Conservation (phyloP, 805 yeast species). For the Jamesozyma lodderae region DNA sequence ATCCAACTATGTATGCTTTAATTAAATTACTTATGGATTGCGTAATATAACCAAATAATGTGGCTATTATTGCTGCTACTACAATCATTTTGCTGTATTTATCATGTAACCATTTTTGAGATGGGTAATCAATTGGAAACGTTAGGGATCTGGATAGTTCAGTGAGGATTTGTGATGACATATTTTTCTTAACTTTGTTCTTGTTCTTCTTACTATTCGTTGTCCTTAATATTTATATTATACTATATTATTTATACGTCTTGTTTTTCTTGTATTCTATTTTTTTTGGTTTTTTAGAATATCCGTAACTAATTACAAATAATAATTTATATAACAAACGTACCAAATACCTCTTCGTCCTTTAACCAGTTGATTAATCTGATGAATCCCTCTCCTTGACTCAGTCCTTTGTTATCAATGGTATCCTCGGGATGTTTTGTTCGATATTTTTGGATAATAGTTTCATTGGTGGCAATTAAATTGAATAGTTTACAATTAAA, state of each 20-base stretch:
- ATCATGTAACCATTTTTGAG: constrained; percentile 20
- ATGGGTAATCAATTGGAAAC: constrained; percentile 30
- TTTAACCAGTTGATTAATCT: constrained; percentile 17
- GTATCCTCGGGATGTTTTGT: neutral
- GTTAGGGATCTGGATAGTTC: constrained; percentile 21
- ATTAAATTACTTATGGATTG: constrained; percentile 37
- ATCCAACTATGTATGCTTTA: constrained; percentile 30
- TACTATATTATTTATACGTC: neutral
- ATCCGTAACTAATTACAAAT: neutral
- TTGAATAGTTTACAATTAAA: constrained; percentile 17
- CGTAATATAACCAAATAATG: constrained; percentile 39
- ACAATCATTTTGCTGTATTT: constrained; percentile 13
- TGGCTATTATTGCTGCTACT: constrained; percentile 30
- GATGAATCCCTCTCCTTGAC: constrained; percentile 11
- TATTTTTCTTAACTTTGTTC: no score
- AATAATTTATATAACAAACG: neutral
- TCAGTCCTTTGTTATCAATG: constrained; percentile 2
- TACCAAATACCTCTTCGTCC: constrained; percentile 11
- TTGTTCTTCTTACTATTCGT: constrained; percentile 23
- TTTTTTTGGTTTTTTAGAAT: neutral
- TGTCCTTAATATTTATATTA: neutral
- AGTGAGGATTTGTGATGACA: neutral
- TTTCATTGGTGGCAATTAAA: constrained; percentile 7
- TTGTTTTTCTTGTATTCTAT: neutral
- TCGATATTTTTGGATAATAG: constrained; percentile 9